Evolutionary conservation across 352 stramenopile genomes (phyloP).

Genomic region (Globisporangium polare): DNA sequence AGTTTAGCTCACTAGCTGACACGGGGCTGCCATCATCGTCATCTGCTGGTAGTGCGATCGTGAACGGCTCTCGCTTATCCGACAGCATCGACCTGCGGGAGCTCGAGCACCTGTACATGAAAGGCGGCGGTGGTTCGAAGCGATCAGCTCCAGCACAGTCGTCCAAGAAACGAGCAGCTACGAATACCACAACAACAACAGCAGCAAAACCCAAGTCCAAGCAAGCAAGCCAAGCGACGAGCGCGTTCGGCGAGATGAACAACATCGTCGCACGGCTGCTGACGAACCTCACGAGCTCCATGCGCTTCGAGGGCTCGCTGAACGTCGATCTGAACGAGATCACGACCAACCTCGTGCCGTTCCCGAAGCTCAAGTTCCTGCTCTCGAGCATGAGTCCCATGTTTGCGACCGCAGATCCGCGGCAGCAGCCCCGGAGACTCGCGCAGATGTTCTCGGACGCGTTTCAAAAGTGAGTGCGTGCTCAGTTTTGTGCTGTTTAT

Average conservation of each 20-base stretch:
- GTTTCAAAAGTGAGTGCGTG: constrained; percentile 45
- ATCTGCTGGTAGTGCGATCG: constrained; percentile 11
- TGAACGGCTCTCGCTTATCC: constrained; percentile 36
- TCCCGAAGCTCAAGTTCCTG: constrained; percentile 98
- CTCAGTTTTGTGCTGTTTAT: neutral
- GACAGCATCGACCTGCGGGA: constrained; percentile 43
- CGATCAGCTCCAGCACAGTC: neutral
- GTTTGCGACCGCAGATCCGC: constrained; percentile 36
- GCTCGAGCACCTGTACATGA: constrained; percentile 44
- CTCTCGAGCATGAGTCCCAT: constrained; percentile 81
- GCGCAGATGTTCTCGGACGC: constrained; percentile 67
- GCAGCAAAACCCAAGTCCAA: constrained; percentile 8
- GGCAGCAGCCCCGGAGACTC: constrained; percentile 49
- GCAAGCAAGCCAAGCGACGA: constrained; percentile 15
- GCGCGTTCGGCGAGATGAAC: constrained; percentile 98
- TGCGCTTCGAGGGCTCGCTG: constrained; percentile 97
- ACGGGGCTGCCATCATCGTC: neutral
- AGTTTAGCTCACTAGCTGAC: constrained; percentile 18
- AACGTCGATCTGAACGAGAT: constrained; percentile 99
- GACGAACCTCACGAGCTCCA: constrained; percentile 98
- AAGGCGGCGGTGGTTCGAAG: neutral
- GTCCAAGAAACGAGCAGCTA: constrained; percentile 17
- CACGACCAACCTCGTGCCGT: constrained; percentile 99
- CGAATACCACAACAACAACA: neutral
- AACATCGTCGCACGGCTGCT: constrained; percentile 96